These are phyloP conservation scores for Phytopythium aichiense DNA, from an alignment of 352 stramenopile genomes.

Conservation along the genomic window DNA sequence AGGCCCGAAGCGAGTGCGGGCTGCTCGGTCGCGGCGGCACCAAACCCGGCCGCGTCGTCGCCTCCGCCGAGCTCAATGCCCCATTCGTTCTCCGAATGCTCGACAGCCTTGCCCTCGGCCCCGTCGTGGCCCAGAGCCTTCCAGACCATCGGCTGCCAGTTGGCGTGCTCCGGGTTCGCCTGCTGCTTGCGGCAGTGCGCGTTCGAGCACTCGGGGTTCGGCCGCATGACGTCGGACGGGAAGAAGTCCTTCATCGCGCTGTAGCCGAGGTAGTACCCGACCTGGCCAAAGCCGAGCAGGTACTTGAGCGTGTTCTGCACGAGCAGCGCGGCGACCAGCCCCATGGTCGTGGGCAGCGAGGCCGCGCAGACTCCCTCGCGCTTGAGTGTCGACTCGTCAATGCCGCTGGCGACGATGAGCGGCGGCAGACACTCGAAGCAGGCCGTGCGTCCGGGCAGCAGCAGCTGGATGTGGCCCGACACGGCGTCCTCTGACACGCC, in stretches of 20 bases:
- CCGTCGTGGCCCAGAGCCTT: constrained; percentile 50
- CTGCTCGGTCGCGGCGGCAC: constrained; percentile 7
- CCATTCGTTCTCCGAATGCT: constrained; percentile 85
- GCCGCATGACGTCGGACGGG: constrained; percentile 70
- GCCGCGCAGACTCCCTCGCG: constrained; percentile 86
- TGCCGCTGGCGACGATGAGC: constrained; percentile 81
- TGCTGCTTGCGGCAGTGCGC: constrained; percentile 74
- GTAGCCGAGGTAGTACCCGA: constrained; percentile 88
- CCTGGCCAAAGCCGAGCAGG: constrained; percentile 77
- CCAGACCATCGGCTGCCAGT: constrained; percentile 77
- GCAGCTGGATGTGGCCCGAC: constrained; percentile 87
- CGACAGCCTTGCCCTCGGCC: constrained; percentile 35
- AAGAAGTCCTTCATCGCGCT: constrained; percentile 89
- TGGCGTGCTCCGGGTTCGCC: constrained; percentile 27
- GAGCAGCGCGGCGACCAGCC: constrained; percentile 79
- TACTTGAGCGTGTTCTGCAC: constrained; percentile 90
- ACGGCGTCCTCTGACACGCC: constrained; percentile 89
- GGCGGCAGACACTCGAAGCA: constrained; percentile 89
- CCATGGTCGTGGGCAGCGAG: constrained; percentile 89
- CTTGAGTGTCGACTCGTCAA: constrained; percentile 85
- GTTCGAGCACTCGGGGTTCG: constrained; percentile 84
- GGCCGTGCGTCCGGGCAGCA: constrained; percentile 79
- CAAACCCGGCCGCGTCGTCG: constrained; percentile 10
- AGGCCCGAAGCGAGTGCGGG: constrained; percentile 40
- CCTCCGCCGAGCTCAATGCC: constrained; percentile 67